Evolutionary conservation across 306 rosid genomes (phyloP), one percentile per base, ranked within the genome.

Genomic region (Pyrus pyrifolia): DNA sequence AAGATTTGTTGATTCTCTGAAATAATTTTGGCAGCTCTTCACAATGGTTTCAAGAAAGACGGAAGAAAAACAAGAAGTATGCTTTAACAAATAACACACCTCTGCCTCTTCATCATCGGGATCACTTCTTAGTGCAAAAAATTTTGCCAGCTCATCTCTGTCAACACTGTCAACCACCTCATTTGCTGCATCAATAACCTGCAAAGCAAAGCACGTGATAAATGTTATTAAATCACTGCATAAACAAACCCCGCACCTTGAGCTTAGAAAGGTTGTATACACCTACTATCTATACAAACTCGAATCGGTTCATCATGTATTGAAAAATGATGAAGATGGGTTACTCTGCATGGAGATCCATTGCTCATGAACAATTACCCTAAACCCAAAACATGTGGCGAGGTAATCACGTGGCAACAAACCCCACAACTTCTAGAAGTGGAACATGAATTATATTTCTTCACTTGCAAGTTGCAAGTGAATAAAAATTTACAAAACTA

Each of bases 101-200:
- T 95, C 98, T 57, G 88, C 88, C 45, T 92, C 97, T 71, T 95
- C 98, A 57, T 92, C 97, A 71, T 95, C 98, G 0, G 96, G 89
- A 67, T 95, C 97, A 84, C 77, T 83, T 88, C 84, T 92, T 25
- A 90, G 78, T 3, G 95, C 88, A 79, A 90, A 85, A 78, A 25
- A 84, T 73, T 84, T 90, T 22, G 92, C 89, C 30, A 95, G 79
- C 87, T 92, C 97, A 18, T 95, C 98, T 87, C 30, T 88, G 85
- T 92, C 86, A 67, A 92, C 81, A 77, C 97, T 95, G 73, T 82
- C 86, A 78, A 90, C 76, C 79, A 95, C 97, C 63, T 89, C 96
- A 80, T 87, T 80, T 65, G 98, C 97, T 61, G 97, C 96, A 76
- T 77, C 84, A 82, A 95, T 88, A 68, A 95, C 91, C 98, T 95